Conservation (phyloP, 2,329 filamentous ascomycete genomes). For the Periconia sp. region DNA sequence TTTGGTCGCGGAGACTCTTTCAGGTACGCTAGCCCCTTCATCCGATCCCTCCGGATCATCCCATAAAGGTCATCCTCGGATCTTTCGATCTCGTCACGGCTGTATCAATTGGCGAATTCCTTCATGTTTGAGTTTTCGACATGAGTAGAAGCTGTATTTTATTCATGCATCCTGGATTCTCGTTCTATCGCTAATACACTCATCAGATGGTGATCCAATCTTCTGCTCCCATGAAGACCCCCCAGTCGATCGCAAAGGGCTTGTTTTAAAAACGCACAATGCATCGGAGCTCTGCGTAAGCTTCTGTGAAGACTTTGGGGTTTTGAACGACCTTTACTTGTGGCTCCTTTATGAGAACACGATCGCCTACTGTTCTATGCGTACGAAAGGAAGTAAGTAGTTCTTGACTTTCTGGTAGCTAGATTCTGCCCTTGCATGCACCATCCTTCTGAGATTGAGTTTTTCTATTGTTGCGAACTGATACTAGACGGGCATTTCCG, state of each 20-base stretch:
- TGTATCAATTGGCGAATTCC: too few species aligned
- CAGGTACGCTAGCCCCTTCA: too few species aligned
- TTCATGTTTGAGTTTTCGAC: too few species aligned
- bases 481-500: too few species aligned
- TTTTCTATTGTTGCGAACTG: not conserved
- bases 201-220: constrained; percentile 38
- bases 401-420: not conserved
- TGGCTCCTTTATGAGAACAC: constrained; percentile 43
- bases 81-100: too few species aligned
- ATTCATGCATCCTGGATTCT: not conserved
- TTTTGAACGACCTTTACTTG: constrained; percentile 41
- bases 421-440: not conserved
- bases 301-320: constrained; percentile 40
- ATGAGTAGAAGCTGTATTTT: too few species aligned
- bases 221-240: constrained; percentile 36
- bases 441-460: not conserved
- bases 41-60: too few species aligned
- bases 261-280: constrained; percentile 31
- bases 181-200: too few species aligned
- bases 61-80: not conserved
- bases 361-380: constrained; percentile 30
- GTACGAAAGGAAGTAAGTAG: constrained; percentile 36
- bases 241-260: constrained; percentile 29
- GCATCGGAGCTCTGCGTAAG: constrained; percentile 36
- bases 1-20: constrained; percentile 40